These are phyloP conservation scores for Scheffersomyces coipomensis DNA, from an alignment of 805 yeast genomes.

Conservation along the genomic window DNA sequence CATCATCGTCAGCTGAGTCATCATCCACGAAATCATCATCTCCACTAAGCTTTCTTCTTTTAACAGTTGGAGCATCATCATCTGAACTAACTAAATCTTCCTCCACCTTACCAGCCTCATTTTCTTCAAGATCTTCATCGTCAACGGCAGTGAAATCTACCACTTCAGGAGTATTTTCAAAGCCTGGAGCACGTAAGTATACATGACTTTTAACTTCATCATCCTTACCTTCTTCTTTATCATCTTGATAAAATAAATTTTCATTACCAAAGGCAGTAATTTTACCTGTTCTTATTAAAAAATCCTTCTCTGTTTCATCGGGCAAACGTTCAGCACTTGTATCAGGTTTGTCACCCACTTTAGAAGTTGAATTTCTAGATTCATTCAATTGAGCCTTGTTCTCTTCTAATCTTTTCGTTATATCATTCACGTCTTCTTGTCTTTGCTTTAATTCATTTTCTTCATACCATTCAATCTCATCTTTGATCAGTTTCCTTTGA, in stretches of 20 bases:
- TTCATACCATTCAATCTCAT: constrained; percentile 53
- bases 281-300: constrained; percentile 82
- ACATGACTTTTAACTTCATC: constrained; percentile 35
- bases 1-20: constrained; percentile 7
- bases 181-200: constrained; percentile 51
- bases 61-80: constrained; percentile 7
- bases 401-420: constrained; percentile 32
- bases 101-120: constrained; percentile 14
- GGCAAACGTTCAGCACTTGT: constrained; percentile 43
- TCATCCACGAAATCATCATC: constrained; percentile 14
- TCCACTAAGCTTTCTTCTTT: constrained; percentile 1
- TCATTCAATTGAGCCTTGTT: constrained; percentile 36
- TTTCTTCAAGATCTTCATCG: constrained; percentile 4
- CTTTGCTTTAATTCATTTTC: constrained; percentile 52
- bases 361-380: constrained; percentile 11
- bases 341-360: constrained; percentile 6
- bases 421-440: constrained; percentile 62
- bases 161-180: constrained; percentile 14
- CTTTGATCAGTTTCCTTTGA: constrained; percentile 51
- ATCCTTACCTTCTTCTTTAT: constrained; percentile 21
- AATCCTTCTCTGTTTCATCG: constrained; percentile 80
- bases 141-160: constrained; percentile 16
- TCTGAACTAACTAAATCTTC: constrained; percentile 22
- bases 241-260: constrained; percentile 51
- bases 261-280: constrained; percentile 88